Percentiles rank a stretch among this genome's conserved stretches.
Conservation (phyloP, 495 filamentous ascomycete species). For the Podospora tetraspora region DNA sequence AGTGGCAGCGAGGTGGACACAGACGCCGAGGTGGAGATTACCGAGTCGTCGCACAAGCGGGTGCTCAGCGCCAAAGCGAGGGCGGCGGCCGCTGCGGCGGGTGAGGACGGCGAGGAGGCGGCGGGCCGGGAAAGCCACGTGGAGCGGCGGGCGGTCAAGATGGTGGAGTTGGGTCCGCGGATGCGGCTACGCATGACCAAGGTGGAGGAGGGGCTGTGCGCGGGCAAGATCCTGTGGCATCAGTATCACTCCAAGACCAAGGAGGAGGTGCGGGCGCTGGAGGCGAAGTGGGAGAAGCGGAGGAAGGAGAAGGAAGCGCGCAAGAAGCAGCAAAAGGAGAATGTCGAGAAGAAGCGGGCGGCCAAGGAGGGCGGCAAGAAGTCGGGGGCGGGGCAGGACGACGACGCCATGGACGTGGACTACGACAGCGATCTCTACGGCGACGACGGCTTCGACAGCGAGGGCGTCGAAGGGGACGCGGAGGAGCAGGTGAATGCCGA, state of each 20-base stretch:
- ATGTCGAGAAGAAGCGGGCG: slow-evolving; percentile 75
- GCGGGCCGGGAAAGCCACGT: slow-evolving; percentile 38
- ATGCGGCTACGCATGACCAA: slow-evolving; percentile 87
- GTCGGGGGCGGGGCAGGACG: slow-evolving; percentile 50
- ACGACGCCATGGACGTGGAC: slow-evolving; percentile 53
- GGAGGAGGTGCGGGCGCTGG: slow-evolving; percentile 67
- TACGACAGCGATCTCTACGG: slow-evolving; percentile 40
- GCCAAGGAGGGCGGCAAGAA: slow-evolving; percentile 49
- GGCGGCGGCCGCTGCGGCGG: slow-evolving; percentile 30
- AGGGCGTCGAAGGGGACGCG: slow-evolving; percentile 52
- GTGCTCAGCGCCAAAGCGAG: slow-evolving; percentile 59
- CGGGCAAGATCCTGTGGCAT: slow-evolving; percentile 95
- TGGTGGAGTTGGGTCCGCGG: slow-evolving; percentile 86
- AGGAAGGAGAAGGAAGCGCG: slow-evolving; percentile 76
- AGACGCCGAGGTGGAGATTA: slow-evolving; percentile 90
- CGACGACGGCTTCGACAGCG: slow-evolving; percentile 53
- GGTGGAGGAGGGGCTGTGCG: slow-evolving; percentile 90
- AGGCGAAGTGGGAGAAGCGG: slow-evolving; percentile 72
- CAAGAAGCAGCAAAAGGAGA: slow-evolving; percentile 75
- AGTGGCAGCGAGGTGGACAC: slow-evolving; percentile 90
- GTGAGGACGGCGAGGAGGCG: slow-evolving; percentile 27
- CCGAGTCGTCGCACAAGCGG: slow-evolving; percentile 66
- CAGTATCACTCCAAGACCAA: slow-evolving; percentile 81
- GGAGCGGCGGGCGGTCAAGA: slow-evolving; percentile 83
- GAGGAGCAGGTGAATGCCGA: slow-evolving; percentile 52